Evolutionary conservation across 169 alveolate species (phyloP), one percentile per base, ranked within the genome.

Genomic region (Plasmodium relictum): DNA sequence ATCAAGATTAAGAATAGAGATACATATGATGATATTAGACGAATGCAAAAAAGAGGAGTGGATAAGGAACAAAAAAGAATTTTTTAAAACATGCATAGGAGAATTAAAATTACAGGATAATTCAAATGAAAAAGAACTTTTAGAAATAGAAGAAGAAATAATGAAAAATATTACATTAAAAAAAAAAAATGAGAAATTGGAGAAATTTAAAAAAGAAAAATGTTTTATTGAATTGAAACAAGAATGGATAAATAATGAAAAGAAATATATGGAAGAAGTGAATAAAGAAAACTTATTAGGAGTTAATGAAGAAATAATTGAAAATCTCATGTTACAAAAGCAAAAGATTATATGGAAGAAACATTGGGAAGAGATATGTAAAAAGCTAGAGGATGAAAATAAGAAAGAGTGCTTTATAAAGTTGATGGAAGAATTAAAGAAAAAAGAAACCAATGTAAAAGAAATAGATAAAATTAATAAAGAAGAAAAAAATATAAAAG

Each of bases 171-270:
- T n/a, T n/a, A n/a, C n/a, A n/a, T n/a, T n/a, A n/a, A n/a, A n/a
- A n/a, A n/a, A n/a, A n/a, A n/a, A n/a, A n/a, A n/a, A n/a, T n/a
- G n/a, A n/a, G n/a, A n/a, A n/a, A n/a, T n/a, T n/a, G n/a, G n/a
- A n/a, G n/a, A n/a, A n/a, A n/a, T n/a, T n/a, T n/a, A n/a, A n/a
- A n/a, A n/a, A n/a, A 4, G 37, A 59, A 59, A 1, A 59, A 0
- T 59, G 68, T 2, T 59, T 59, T 59, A 8, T n/a, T 18, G 20
- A 22, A n/a, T 59, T 59, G 68, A 59, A 59, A 59, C 12, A n/a
- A 18, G 68, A 59, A n/a, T 59, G 68, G 68, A 59, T 0, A 3
- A 59, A 9, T 3, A 22, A 24, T 7, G 42, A 22, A 59, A 22
- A 59, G 5, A 18, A n/a, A 14, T 18, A 59, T 0, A 18, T n/a